These are phyloP conservation scores for Phytopythium aichiense DNA, from an alignment of 352 stramenopile genomes.

Conservation along the genomic window DNA sequence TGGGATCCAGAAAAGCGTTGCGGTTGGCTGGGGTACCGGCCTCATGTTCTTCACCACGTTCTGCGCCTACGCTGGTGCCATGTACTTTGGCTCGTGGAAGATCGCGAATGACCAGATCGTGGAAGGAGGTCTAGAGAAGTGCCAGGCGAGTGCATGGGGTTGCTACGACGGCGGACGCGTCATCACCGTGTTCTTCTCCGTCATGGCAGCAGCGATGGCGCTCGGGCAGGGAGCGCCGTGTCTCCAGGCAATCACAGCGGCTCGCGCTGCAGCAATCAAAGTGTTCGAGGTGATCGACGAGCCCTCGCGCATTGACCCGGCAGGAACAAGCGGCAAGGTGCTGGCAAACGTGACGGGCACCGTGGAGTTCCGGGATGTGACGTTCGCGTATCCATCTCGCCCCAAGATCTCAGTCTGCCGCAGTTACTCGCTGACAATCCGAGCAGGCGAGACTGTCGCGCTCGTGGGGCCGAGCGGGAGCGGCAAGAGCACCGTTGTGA, in stretches of 20 bases:
- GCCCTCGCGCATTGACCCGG: constrained; percentile 43
- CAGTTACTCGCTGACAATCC: constrained; percentile 36
- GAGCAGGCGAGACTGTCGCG: constrained; percentile 45
- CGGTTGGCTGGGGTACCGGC: constrained; percentile 31
- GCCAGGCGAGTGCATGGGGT: constrained; percentile 19
- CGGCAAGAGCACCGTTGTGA: constrained; percentile 57
- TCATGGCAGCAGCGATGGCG: constrained; percentile 34
- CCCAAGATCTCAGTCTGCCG: constrained; percentile 33
- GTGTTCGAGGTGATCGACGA: constrained; percentile 52
- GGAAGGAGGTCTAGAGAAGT: constrained; percentile 15
- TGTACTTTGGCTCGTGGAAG: constrained; percentile 36
- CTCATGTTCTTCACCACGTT: constrained; percentile 22
- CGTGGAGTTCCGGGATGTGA: constrained; percentile 80
- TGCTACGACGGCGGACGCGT: constrained; percentile 44
- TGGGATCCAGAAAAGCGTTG: constrained; percentile 26
- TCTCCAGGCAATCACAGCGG: constrained; percentile 30
- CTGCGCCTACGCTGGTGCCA: constrained; percentile 29
- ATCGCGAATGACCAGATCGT: constrained; percentile 33
- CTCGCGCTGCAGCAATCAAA: constrained; percentile 30
- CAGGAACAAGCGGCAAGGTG: constrained; percentile 17
- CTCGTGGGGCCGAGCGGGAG: constrained; percentile 51
- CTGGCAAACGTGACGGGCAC: constrained; percentile 36
- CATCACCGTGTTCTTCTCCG: constrained; percentile 44
- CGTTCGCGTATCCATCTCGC: constrained; percentile 46
- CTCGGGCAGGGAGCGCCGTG: constrained; percentile 33